Conservation (phyloP, 768 basidiomycete species). For the Leccinum rimulosum region DNA sequence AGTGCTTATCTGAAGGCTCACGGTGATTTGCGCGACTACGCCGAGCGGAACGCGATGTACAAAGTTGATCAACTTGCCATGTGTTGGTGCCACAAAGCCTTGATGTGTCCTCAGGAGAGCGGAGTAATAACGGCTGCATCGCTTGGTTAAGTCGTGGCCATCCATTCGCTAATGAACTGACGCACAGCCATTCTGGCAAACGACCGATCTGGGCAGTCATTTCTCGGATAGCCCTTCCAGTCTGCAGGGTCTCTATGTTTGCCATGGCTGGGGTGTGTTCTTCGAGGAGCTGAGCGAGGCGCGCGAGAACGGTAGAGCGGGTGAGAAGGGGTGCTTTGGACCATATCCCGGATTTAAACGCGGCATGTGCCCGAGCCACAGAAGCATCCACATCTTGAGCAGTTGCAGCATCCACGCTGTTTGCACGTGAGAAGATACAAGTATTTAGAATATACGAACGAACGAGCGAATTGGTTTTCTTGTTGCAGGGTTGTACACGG, state of each 20-base stretch:
- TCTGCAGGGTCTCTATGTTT: conserved; percentile 68
- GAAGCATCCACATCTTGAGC: conserved; percentile 48
- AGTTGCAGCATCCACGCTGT: conserved; percentile 56
- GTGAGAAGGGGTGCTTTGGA: conserved; percentile 54
- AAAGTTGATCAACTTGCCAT: conserved; percentile 77
- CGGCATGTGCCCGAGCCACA: conserved; percentile 53
- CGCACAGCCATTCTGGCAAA: conserved; percentile 86
- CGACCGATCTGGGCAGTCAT: conserved; percentile 78
- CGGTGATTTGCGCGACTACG: conserved; percentile 88
- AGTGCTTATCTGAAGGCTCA: conserved; percentile 29
- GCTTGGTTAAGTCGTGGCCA: conserved; percentile 1
- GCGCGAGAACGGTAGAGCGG: conserved; percentile 64
- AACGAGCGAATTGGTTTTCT: conserved; percentile 59
- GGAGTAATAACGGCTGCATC: conserved; percentile 68
- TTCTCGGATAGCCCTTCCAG: conserved; percentile 78
- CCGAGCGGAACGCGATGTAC: conserved; percentile 79
- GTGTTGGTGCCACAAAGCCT: conserved; percentile 69
- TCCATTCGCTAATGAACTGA: conserved; percentile 6
- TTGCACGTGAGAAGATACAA: conserved; percentile 18
- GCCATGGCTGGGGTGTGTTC: conserved; percentile 57
- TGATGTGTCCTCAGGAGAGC: conserved; percentile 71
- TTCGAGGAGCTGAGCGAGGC: conserved; percentile 62
- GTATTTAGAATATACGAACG: conserved; percentile 44
- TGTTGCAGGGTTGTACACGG: conserved; percentile 67
- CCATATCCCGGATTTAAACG: conserved; percentile 70